Percentiles rank a stretch among this genome's conserved stretches.
These are phyloP conservation scores for Leptomonas seymouri DNA, from an alignment of 208 protist species.

Conservation along the genomic window DNA sequence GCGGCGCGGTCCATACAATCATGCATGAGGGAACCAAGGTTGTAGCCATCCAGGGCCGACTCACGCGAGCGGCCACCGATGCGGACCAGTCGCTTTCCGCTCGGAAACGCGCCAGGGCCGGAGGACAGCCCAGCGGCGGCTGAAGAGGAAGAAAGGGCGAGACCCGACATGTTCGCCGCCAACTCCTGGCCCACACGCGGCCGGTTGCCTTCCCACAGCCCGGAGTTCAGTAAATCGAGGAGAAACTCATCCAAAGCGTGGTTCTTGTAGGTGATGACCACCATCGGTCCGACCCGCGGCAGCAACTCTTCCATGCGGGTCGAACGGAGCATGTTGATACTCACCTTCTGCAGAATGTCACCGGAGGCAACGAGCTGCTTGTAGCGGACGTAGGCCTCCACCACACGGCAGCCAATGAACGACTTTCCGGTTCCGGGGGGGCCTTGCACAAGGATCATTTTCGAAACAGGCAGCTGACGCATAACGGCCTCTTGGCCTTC, in stretches of 20 bases:
- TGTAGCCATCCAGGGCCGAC: constrained; percentile 70
- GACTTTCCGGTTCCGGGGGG: constrained; percentile 96
- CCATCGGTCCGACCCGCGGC: constrained; percentile 82
- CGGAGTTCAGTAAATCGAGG: constrained; percentile 73
- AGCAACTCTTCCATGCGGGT: constrained; percentile 59
- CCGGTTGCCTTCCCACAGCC: constrained; percentile 69
- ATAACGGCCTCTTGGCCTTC: constrained; percentile 83
- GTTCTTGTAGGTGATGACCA: constrained; percentile 96
- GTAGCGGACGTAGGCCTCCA: constrained; percentile 90
- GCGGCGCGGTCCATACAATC: constrained; percentile 54
- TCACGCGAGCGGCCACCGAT: constrained; percentile 87
- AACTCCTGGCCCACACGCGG: constrained; percentile 39
- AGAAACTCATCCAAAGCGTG: constrained; percentile 96
- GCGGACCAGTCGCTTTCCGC: constrained; percentile 80
- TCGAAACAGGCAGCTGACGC: constrained; percentile 57
- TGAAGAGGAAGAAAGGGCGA: constrained; percentile 1
- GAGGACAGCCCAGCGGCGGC: background rate
- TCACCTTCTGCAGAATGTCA: constrained; percentile 87
- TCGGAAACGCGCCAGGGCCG: constrained; percentile 61
- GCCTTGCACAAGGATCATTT: constrained; percentile 92
- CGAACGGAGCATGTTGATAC: constrained; percentile 64
- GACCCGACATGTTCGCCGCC: constrained; percentile 14
- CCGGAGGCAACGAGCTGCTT: constrained; percentile 86
- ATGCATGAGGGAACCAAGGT: constrained; percentile 71
- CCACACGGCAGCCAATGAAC: constrained; percentile 92